These are phyloP conservation scores for Tolypocladium inflatum DNA, from an alignment of 2,329 filamentous ascomycete genomes.

Conservation along the genomic window DNA sequence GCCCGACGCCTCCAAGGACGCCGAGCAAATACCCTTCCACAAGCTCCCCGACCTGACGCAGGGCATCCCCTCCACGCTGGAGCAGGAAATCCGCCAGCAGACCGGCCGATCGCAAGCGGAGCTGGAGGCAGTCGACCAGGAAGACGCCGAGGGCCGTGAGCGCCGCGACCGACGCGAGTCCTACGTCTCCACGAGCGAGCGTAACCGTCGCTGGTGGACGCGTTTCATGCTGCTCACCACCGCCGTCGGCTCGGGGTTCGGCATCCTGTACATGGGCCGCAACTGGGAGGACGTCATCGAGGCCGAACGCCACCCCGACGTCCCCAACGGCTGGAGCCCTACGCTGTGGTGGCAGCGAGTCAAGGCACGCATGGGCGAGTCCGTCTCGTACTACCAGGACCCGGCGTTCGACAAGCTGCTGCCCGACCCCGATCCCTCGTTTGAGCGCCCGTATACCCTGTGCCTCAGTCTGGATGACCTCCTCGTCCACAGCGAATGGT, in stretches of 20 bases:
- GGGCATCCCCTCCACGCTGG: slow-evolving; percentile 86
- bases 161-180: slow-evolving; percentile 48
- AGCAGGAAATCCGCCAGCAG: slow-evolving; percentile 54
- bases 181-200: slow-evolving; percentile 86
- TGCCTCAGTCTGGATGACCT: slow-evolving; percentile 90
- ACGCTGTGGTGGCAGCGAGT: slow-evolving; percentile 73
- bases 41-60: slow-evolving; percentile 86
- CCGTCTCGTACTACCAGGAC: slow-evolving; percentile 89
- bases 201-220: slow-evolving; percentile 65
- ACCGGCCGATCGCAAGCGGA: slow-evolving; percentile 22
- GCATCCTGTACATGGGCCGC: slow-evolving; percentile 68
- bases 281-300: slow-evolving; percentile 83
- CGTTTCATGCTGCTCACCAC: slow-evolving; percentile 63
- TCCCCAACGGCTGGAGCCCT: slow-evolving; percentile 71
- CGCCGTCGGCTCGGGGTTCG: slow-evolving; percentile 44
- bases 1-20: slow-evolving; percentile 15
- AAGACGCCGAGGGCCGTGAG: slow-evolving; percentile 19
- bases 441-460: slow-evolving; percentile 82
- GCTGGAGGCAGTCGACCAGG: slow-evolving; percentile 27
- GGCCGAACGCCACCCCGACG: slow-evolving; percentile 55
- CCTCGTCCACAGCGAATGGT: slow-evolving; percentile 91
- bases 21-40: slow-evolving; percentile 42
- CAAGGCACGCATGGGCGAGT: slow-evolving; percentile 62
- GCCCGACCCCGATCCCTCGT: slow-evolving; percentile 68
- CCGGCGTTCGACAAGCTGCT: slow-evolving; percentile 90